Evolutionary conservation across 768 basidiomycete genomes (phyloP).

Genomic region (Pleurotus salmoneostramineus): DNA sequence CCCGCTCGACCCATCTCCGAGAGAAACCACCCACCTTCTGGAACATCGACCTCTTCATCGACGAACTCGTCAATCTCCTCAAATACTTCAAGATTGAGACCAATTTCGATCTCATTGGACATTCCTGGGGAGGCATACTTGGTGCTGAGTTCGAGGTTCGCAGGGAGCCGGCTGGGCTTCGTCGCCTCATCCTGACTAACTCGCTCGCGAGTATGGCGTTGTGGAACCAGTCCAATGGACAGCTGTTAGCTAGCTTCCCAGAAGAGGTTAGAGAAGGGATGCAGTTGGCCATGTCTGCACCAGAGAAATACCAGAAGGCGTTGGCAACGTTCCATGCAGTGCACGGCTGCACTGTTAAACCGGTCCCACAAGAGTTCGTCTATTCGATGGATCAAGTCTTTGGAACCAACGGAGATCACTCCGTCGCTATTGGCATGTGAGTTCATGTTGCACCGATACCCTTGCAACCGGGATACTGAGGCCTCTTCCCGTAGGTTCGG

Average conservation of each 20-base stretch:
- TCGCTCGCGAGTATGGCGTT: not conserved
- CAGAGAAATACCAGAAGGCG: conserved; percentile 13
- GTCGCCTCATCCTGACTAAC: not conserved
- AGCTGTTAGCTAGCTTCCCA: not conserved
- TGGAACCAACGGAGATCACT: conserved; percentile 20
- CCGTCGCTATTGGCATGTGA: conserved; percentile 24
- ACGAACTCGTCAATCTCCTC: conserved; percentile 46
- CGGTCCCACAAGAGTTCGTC: conserved; percentile 18
- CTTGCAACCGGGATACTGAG: not conserved
- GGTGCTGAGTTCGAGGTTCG: not conserved
- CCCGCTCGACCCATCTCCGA: conserved; percentile 49
- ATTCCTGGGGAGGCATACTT: conserved; percentile 35
- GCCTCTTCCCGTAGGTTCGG: not conserved
- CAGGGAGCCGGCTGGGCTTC: not conserved
- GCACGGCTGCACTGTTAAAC: conserved; percentile 19
- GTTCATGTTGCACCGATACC: not conserved
- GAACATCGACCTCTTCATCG: conserved; percentile 45
- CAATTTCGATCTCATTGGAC: conserved; percentile 45
- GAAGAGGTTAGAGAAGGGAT: conserved; percentile 14
- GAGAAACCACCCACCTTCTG: conserved; percentile 50
- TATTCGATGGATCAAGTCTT: conserved; percentile 19
- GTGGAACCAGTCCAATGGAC: not conserved
- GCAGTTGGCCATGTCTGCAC: conserved; percentile 15
- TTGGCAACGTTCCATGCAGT: conserved; percentile 19
- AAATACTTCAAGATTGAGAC: conserved; percentile 36